phyloP scores from a whole-genome alignment of 2,329 filamentous ascomycete genomes.

The Penicillium sp. region DNA sequence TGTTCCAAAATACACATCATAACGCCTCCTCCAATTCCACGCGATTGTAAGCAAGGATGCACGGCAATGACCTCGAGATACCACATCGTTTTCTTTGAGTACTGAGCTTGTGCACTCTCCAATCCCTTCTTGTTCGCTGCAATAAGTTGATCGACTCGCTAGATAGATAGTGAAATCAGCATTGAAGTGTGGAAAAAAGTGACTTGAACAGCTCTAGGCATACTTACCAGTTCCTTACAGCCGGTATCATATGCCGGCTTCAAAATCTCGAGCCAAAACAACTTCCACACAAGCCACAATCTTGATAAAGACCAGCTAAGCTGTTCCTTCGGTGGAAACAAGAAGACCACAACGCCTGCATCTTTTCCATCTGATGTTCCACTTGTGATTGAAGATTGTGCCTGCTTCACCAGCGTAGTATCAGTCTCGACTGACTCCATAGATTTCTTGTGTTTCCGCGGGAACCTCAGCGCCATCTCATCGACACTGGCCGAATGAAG shows the following conservation, averaged over 20 bases:
- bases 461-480: slow-evolving; percentile 8
- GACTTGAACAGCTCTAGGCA: too few species aligned
- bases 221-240: slow-evolving; percentile 8
- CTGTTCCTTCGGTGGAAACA: slow-evolving; percentile 19
- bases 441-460: not conserved
- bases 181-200: not conserved
- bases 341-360: slow-evolving; percentile 20
- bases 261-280: slow-evolving; percentile 18
- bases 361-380: not conserved
- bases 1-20: slow-evolving; percentile 20
- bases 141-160: slow-evolving; percentile 7
- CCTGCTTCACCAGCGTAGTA: not conserved
- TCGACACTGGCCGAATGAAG: slow-evolving; percentile 10
- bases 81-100: slow-evolving; percentile 20
- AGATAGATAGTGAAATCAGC: not conserved
- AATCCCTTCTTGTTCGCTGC: not conserved
- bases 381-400: slow-evolving; percentile 1
- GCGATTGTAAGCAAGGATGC: slow-evolving; percentile 26
- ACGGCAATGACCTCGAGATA: slow-evolving; percentile 29
- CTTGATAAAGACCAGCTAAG: slow-evolving; percentile 14
- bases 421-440: not conserved
- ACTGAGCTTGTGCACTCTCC: not conserved
- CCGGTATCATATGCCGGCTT: slow-evolving; percentile 14
- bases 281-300: slow-evolving; percentile 9
- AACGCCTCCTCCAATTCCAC: slow-evolving; percentile 19